Evolutionary conservation across 2,329 filamentous ascomycete species (phyloP), one percentile per base, ranked within the genome.

Genomic region (Colletotrichum sp.): DNA sequence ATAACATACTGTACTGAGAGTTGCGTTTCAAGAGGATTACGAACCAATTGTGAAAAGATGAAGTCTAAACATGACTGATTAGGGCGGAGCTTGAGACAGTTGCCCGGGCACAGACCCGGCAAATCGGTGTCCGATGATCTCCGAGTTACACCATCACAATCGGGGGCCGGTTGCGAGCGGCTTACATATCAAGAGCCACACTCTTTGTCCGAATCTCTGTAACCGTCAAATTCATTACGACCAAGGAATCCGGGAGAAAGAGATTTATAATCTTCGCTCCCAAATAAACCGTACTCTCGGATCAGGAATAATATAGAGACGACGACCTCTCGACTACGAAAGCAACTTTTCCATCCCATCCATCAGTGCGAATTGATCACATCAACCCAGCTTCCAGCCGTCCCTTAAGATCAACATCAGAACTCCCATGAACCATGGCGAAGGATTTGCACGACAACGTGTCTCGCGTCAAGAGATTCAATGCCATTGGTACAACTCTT

Each of bases 351-450:
- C 9, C 5, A n/a, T 6, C 0, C 18, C 39, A n/a, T 49, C 18
- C 16, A n/a, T 12, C 9, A 49, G 0, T 21, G 0, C 6, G 18
- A 49, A 49, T 49, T n/a, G 18, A 49, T 49, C 26, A 5, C 24
- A 26, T 5, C 2, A n/a, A 44, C 1, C 2, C 2, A 44, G 18
- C 1, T 44, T 49, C 9, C 18, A 44, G 39, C 0, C 39, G 18
- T n/a, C 39, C n/a, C 0, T n/a, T 2, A n/a, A 44, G 18, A n/a
- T 44, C 8, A 0, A 44, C 39, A 0, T 1, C 39, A 44, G 8
- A 44, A n/a, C 44, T n/a, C 6, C 44, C 2, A 13, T 21, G n/a
- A 49, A 2, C 44, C 24, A 59, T 59, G 55, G 16, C 8, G 24
- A 59, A 59, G 0, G 16, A 59, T 1, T 30, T 63, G 24, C 65